Evolutionary conservation across 2,329 filamentous ascomycete species (phyloP), one percentile per base, ranked within the genome.

Genomic region (Lasiodiplodia sp.): DNA sequence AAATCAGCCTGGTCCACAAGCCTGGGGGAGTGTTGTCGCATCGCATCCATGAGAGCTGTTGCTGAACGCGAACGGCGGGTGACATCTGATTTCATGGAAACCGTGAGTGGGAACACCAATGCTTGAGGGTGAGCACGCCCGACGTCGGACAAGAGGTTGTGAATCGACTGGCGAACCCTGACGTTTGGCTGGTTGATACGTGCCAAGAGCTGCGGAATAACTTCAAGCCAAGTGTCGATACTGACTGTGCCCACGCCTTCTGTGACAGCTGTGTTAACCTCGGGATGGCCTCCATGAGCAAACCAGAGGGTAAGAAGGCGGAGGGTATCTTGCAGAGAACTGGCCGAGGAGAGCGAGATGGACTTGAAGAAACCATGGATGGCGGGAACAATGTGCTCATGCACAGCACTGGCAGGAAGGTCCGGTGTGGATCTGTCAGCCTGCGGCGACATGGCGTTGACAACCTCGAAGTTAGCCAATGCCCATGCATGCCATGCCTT

Each of bases 401-500:
- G 87, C 31, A 97, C 85, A 74, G 92, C 87, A 62, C 87, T 86
- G 49, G 89, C 87, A 68, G 91, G 91, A 49, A 89, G 81, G 68
- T 85, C 81, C 34, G 84, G 81, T 18, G 81, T 82, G 70, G 88
- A 86, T 56, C 87, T 85, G 71, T 91, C 91, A 18, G 86, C 86
- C 68, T 89, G 87, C 25, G 91, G 86, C 10, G 90, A 88, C 68
- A 96, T 84, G 0, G 91, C 89, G 73, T 96, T 97, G 47, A 98
- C 94, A 68, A 99, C 96, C 81, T 99, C 95, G 75, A 99, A 99
- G 80, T 99, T 99, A 66, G 96, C 95, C 71, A 99, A 82, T 12
- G 96, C 96, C 95, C 96, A 99, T 0, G 96, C 92, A 80, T 99
- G 96, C 96, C 96, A 99, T 8, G 96, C 96, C 82, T 99, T 99